Percentiles rank a stretch among this genome's conserved stretches.
These are phyloP conservation scores for Cyclaneusma minus DNA, from an alignment of 2,329 filamentous ascomycete genomes.

Conservation along the genomic window DNA sequence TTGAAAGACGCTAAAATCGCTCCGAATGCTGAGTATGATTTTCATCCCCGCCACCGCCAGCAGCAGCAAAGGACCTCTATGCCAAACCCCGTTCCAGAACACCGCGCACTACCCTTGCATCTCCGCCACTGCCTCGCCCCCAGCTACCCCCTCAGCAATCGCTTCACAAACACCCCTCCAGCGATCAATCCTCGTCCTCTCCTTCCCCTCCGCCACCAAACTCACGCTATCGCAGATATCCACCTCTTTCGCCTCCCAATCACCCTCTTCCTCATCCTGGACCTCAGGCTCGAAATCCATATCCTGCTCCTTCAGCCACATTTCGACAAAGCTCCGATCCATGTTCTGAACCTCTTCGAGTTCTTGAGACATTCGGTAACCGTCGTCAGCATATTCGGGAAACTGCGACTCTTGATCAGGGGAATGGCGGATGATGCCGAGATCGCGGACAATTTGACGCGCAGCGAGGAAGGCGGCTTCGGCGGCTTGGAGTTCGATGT, in stretches of 20 bases:
- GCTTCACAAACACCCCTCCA: constrained; percentile 5
- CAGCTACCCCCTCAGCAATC: not conserved
- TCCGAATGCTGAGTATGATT: too few relatives aligned
- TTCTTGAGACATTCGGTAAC: constrained; percentile 8
- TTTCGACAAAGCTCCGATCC: constrained; percentile 7
- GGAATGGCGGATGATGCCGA: constrained; percentile 3
- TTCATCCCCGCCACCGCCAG: too few relatives aligned
- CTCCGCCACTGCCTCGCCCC: not conserved
- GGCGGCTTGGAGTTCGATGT: constrained; percentile 2
- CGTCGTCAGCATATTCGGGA: constrained; percentile 6
- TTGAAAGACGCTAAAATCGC: too few relatives aligned
- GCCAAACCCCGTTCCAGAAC: too few relatives aligned
- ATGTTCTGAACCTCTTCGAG: constrained; percentile 3
- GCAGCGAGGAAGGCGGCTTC: constrained; percentile 5
- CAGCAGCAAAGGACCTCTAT: too few relatives aligned
- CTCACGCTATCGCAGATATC: constrained; percentile 7
- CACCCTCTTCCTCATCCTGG: constrained; percentile 3
- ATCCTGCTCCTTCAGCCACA: constrained; percentile 6
- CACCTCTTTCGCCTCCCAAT: constrained; percentile 4
- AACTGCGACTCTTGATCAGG: constrained; percentile 7
- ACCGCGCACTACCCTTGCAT: too few relatives aligned
- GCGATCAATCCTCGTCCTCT: constrained; percentile 5
- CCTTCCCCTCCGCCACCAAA: constrained; percentile 4
- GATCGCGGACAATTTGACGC: constrained; percentile 1
- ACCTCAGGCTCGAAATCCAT: not conserved